Conservation (phyloP, 2,329 filamentous ascomycete genomes). For the Fusarium palustre region DNA sequence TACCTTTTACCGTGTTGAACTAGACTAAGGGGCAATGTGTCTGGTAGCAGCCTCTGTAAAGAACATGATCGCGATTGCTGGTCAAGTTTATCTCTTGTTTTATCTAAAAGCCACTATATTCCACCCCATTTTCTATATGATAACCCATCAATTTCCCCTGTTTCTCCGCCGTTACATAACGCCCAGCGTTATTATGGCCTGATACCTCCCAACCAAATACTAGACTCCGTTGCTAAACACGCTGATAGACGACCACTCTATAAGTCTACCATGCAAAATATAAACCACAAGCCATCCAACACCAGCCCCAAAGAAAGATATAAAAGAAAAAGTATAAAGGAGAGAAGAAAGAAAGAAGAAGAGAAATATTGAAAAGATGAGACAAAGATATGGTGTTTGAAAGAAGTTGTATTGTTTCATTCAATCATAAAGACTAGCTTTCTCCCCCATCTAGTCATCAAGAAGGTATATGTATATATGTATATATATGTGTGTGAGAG, state of each 20-base stretch:
- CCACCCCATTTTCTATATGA: background rate
- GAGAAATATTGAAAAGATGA: background rate
- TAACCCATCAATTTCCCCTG: background rate
- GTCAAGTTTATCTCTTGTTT: background rate
- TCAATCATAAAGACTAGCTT: slow-evolving; percentile 34
- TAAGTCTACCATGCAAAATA: slow-evolving; percentile 2
- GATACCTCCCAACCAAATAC: background rate
- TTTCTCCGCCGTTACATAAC: background rate
- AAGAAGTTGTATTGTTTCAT: slow-evolving; percentile 39
- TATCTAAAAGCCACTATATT: background rate
- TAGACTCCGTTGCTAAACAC: background rate
- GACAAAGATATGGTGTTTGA: slow-evolving; percentile 9
- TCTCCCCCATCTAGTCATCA: slow-evolving; percentile 26
- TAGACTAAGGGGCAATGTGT: background rate
- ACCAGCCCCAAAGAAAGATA: background rate
- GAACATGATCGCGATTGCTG: background rate
- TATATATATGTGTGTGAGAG: background rate
- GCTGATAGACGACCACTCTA: background rate
- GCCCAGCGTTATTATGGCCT: background rate
- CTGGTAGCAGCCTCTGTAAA: background rate
- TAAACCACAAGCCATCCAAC: background rate
- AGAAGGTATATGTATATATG: slow-evolving; percentile 24
- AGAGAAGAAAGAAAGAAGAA: background rate
- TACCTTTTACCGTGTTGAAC: background rate
- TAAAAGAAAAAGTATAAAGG: background rate